phyloP scores from a whole-genome alignment of 1,284 basidiomycete genomes.

The Austroboletus novae-zelandiae region DNA sequence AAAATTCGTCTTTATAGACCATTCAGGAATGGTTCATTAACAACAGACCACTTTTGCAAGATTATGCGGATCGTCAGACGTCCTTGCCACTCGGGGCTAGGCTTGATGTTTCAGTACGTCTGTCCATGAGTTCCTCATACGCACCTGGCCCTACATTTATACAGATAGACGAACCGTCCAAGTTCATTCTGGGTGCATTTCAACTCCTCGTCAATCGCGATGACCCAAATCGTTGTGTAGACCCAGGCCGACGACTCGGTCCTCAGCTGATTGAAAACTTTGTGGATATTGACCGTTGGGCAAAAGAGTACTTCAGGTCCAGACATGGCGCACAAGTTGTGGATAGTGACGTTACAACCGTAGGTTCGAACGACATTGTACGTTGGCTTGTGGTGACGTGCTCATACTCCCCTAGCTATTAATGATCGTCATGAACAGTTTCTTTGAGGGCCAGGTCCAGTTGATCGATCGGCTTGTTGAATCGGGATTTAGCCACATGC shows the following conservation, averaged over 20 bases:
- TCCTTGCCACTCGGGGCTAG: slow-evolving; percentile 24
- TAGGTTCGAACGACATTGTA: slow-evolving; percentile 10
- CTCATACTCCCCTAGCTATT: slow-evolving; percentile 16
- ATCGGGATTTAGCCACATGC: slow-evolving; percentile 29
- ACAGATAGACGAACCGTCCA: slow-evolving; percentile 26
- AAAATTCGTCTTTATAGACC: slow-evolving; percentile 7
- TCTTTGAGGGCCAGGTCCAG: slow-evolving; percentile 31
- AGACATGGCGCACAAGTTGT: slow-evolving; percentile 11
- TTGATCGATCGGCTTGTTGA: slow-evolving; percentile 27
- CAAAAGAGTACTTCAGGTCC: slow-evolving; percentile 27
- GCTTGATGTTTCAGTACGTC: slow-evolving; percentile 25
- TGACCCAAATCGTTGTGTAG: background rate
- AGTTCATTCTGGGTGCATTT: slow-evolving; percentile 26
- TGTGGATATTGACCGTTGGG: slow-evolving; percentile 28
- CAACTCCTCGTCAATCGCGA: slow-evolving; percentile 33
- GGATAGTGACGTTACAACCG: slow-evolving; percentile 19
- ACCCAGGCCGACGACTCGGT: slow-evolving; percentile 23
- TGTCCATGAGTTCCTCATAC: background rate
- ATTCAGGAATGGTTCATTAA: slow-evolving; percentile 22
- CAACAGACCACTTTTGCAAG: slow-evolving; percentile 23
- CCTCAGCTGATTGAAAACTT: slow-evolving; percentile 34
- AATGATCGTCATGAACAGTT: slow-evolving; percentile 30
- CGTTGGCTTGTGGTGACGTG: background rate
- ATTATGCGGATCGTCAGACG: slow-evolving; percentile 30
- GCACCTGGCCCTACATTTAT: slow-evolving; percentile 2